Conservation (phyloP, 495 filamentous ascomycete genomes). For the Lentithecium fluviatile region DNA sequence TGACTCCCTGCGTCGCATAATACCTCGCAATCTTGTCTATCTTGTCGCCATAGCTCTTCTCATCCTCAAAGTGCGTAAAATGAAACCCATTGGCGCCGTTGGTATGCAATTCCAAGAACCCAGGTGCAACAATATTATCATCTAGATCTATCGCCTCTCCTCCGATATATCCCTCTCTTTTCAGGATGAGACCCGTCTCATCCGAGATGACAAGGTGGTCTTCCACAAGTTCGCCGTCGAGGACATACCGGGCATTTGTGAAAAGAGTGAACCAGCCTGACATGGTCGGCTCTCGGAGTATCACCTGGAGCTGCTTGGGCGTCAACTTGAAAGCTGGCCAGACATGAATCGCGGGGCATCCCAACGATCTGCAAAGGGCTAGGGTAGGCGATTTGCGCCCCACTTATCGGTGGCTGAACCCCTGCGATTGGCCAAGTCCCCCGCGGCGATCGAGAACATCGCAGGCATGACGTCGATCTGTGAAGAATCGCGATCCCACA, state of each 20-base stretch:
- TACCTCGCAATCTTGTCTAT: slow-evolving; percentile 39
- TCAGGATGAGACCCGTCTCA: slow-evolving; percentile 42
- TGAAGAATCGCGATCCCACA: too few relatives aligned
- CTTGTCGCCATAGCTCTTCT: slow-evolving; percentile 37
- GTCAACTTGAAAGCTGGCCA: not conserved
- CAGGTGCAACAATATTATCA: slow-evolving; percentile 43
- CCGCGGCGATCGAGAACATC: too few relatives aligned
- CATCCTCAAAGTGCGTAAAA: slow-evolving; percentile 45
- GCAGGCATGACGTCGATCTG: too few relatives aligned
- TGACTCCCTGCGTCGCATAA: slow-evolving; percentile 45
- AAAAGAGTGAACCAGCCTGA: slow-evolving; percentile 44
- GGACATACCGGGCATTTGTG: slow-evolving; percentile 47
- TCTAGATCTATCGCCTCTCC: slow-evolving; percentile 46
- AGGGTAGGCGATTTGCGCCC: too few relatives aligned
- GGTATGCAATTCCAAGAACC: slow-evolving; percentile 46
- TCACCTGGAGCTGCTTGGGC: not conserved
- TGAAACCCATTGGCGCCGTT: slow-evolving; percentile 47
- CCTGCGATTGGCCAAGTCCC: too few relatives aligned
- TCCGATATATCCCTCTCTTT: slow-evolving; percentile 45
- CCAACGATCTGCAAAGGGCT: too few relatives aligned
- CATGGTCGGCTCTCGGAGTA: slow-evolving; percentile 21
- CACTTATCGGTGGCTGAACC: too few relatives aligned
- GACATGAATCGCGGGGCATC: not conserved
- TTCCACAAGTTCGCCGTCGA: slow-evolving; percentile 45
- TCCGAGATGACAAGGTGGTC: slow-evolving; percentile 42